Conservation (phyloP, 2,329 filamentous ascomycete genomes). For the Nemania sp. region DNA sequence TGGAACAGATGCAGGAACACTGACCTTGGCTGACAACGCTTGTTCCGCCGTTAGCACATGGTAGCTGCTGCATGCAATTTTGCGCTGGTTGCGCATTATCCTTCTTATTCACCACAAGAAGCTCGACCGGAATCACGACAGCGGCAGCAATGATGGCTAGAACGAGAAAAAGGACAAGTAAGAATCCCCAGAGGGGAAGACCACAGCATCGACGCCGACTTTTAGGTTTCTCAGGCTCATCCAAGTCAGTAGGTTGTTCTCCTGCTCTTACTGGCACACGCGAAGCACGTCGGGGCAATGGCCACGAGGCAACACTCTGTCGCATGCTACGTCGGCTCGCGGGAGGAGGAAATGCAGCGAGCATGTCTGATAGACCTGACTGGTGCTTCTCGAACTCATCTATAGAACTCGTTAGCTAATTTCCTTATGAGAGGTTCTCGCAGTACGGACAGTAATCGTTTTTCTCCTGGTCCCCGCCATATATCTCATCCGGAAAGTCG, state of each 20-base stretch:
- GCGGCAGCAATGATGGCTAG: constrained; percentile 82
- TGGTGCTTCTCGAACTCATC: constrained; percentile 59
- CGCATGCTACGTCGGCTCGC: constrained; percentile 58
- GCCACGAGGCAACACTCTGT: constrained; percentile 65
- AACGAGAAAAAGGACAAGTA: constrained; percentile 73
- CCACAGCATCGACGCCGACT: constrained; percentile 79
- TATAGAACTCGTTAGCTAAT: constrained; percentile 41
- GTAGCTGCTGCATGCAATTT: constrained; percentile 70
- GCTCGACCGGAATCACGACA: constrained; percentile 79
- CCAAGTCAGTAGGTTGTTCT: constrained; percentile 25
- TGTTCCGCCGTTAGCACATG: constrained; percentile 84
- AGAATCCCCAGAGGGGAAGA: constrained; percentile 81
- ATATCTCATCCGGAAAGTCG: constrained; percentile 62
- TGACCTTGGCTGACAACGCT: constrained; percentile 74
- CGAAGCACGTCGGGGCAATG: constrained; percentile 54
- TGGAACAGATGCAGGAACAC: constrained; percentile 89
- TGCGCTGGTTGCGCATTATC: constrained; percentile 52
- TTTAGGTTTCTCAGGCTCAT: constrained; percentile 35
- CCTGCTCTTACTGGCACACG: constrained; percentile 35
- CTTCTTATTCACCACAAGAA: constrained; percentile 70
- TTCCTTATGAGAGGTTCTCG: background rate
- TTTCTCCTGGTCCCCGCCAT: constrained; percentile 55
- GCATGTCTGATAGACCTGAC: constrained; percentile 72
- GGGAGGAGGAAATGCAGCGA: constrained; percentile 73
- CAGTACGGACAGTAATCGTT: constrained; percentile 55